Conservation (phyloP, 495 filamentous ascomycete genomes). For the Delitschia confertaspora region DNA sequence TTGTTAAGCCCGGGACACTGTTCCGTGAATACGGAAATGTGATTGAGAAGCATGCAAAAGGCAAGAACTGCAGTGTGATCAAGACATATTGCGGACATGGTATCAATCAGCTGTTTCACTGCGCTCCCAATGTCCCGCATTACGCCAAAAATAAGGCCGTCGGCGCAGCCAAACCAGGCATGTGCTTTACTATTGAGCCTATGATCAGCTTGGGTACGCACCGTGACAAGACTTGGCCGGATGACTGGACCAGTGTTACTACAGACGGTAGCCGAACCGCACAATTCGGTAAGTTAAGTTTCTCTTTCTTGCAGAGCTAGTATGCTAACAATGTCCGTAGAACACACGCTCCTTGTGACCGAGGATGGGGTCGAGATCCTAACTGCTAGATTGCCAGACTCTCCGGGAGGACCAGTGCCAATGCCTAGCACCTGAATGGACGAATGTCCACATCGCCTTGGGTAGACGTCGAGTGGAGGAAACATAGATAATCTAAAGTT, state of each 20-base stretch:
- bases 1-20: constrained; percentile 38
- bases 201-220: constrained; percentile 39
- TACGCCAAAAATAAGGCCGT: constrained; percentile 42
- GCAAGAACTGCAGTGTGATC: constrained; percentile 32
- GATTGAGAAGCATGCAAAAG: constrained; percentile 39
- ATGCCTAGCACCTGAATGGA: constrained; percentile 54
- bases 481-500: too few species aligned
- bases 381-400: constrained; percentile 71
- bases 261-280: constrained; percentile 35
- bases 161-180: constrained; percentile 37
- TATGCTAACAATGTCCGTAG: constrained; percentile 37
- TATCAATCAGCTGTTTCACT: constrained; percentile 38
- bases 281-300: constrained; percentile 36
- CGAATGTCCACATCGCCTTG: too few species aligned
- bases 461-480: too few species aligned
- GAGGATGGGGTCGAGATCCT: constrained; percentile 89
- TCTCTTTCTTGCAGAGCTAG: background rate
- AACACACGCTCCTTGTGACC: constrained; percentile 91
- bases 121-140: constrained; percentile 38
- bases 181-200: constrained; percentile 41
- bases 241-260: constrained; percentile 41
- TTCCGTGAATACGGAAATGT: constrained; percentile 36
- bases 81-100: constrained; percentile 40
- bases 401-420: constrained; percentile 73
- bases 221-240: constrained; percentile 40